These are phyloP conservation scores for Dactylella cylindrospora DNA, from an alignment of 2,329 filamentous ascomycete species.

Conservation along the genomic window DNA sequence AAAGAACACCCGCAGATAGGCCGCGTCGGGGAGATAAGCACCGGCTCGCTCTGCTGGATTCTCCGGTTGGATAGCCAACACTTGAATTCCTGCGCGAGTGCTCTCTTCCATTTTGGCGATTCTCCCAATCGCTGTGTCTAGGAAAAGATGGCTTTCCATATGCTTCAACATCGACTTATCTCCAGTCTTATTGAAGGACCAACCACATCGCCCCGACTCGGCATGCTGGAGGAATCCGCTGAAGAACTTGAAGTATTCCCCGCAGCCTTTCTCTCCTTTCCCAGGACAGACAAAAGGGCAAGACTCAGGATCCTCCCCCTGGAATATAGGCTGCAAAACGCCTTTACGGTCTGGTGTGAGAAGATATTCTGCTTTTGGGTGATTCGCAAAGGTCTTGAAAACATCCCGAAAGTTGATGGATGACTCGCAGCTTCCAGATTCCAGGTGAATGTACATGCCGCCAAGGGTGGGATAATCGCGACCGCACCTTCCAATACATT, in stretches of 20 bases:
- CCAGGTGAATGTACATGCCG: slow-evolving; percentile 26
- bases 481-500: slow-evolving; percentile 25
- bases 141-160: slow-evolving; percentile 28
- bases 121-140: slow-evolving; percentile 12
- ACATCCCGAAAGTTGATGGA: slow-evolving; percentile 14
- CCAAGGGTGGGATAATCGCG: slow-evolving; percentile 13
- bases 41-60: slow-evolving; percentile 3
- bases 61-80: slow-evolving; percentile 13
- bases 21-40: slow-evolving; percentile 1
- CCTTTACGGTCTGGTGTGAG: slow-evolving; percentile 21
- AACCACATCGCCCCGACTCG: slow-evolving; percentile 2
- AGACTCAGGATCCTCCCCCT: slow-evolving; percentile 1
- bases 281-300: slow-evolving; percentile 19
- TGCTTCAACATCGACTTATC: slow-evolving; percentile 14
- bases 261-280: slow-evolving; percentile 11
- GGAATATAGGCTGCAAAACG: slow-evolving; percentile 17
- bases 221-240: slow-evolving; percentile 24
- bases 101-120: slow-evolving; percentile 7
- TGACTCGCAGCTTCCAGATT: slow-evolving; percentile 22
- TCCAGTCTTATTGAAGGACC: slow-evolving; percentile 16
- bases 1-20: slow-evolving; percentile 7
- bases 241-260: slow-evolving; percentile 21
- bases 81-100: slow-evolving; percentile 14
- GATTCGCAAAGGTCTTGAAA: slow-evolving; percentile 21
- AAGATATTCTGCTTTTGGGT: slow-evolving; percentile 14